Evolutionary conservation across 257 asterid genomes (phyloP).

Genomic region (Nicotiana sylvestris): DNA sequence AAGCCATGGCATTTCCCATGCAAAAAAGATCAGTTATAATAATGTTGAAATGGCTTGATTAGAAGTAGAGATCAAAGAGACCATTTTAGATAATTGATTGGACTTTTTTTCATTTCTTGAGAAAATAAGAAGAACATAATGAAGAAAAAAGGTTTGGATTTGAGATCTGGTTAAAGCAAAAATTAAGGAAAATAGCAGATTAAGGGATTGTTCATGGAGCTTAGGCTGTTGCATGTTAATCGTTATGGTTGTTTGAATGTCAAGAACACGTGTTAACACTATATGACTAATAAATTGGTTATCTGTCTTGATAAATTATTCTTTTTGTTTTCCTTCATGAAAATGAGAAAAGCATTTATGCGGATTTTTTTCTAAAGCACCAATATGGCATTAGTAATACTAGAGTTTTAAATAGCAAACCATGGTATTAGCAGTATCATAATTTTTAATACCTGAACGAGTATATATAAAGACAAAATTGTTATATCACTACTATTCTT

Average conservation of each 20-base stretch:
- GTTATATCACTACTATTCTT: too few species aligned
- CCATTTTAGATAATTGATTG: not conserved
- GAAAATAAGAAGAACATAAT: not conserved
- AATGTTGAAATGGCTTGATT: not conserved
- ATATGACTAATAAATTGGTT: not conserved
- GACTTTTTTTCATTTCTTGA: not conserved
- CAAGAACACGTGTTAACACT: not conserved
- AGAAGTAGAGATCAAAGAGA: not conserved
- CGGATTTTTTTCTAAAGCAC: too few species aligned
- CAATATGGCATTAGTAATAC: too few species aligned
- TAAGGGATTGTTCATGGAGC: not conserved
- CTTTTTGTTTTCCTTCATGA: not conserved
- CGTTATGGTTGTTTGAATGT: slow-evolving; percentile 13
- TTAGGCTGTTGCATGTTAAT: slow-evolving; percentile 3
- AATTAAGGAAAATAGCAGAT: not conserved
- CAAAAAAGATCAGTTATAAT: not conserved
- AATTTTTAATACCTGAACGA: too few species aligned
- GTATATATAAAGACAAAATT: too few species aligned
- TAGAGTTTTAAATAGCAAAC: too few species aligned
- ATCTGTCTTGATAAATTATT: not conserved
- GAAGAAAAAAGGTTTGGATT: not conserved
- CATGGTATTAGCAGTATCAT: too few species aligned
- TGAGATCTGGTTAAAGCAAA: not conserved
- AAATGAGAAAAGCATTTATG: not conserved
- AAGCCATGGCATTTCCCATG: slow-evolving; percentile 9